Conservation (phyloP, 768 basidiomycete species). For the Mycena olivaceomarginata region DNA sequence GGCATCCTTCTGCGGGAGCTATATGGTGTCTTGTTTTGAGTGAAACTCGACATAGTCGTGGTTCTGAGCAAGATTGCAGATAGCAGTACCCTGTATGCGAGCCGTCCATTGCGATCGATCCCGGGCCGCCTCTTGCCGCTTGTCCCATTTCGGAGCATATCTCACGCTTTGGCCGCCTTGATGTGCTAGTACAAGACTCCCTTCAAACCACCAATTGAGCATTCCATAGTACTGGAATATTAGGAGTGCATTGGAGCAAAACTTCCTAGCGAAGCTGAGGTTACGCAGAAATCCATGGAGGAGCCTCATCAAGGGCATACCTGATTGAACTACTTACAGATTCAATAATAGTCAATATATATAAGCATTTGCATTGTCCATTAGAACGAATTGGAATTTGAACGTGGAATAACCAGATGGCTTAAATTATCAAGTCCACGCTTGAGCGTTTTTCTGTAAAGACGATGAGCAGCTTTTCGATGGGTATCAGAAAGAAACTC, state of each 20-base stretch:
- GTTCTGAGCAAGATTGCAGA: background rate
- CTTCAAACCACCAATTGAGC: too few species aligned
- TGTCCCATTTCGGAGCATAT: conserved; percentile 13
- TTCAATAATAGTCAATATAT: background rate
- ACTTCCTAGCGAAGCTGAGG: background rate
- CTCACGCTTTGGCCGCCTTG: conserved; percentile 20
- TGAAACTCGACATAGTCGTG: conserved; percentile 26
- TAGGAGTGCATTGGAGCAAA: background rate
- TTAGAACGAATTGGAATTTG: conserved; percentile 36
- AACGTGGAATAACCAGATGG: conserved; percentile 27
- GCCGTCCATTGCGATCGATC: conserved; percentile 9
- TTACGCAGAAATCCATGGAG: background rate
- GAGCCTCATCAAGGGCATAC: conserved; percentile 10
- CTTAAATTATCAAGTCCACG: conserved; percentile 20
- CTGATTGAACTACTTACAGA: too few species aligned
- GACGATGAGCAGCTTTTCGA: background rate
- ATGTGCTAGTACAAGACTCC: too few species aligned
- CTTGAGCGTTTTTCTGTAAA: conserved; percentile 7
- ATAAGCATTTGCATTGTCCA: too few species aligned
- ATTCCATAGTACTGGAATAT: too few species aligned
- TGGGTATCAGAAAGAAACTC: background rate
- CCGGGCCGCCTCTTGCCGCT: conserved; percentile 18
- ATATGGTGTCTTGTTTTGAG: conserved; percentile 70
- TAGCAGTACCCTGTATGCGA: too few species aligned
- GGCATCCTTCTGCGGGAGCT: conserved; percentile 67